A percentile compares a stretch with the other conserved stretches of the same genome.
These are phyloP conservation scores for Suhomyces coccinellae DNA, from an alignment of 1,139 yeast genomes.

Conservation along the genomic window DNA sequence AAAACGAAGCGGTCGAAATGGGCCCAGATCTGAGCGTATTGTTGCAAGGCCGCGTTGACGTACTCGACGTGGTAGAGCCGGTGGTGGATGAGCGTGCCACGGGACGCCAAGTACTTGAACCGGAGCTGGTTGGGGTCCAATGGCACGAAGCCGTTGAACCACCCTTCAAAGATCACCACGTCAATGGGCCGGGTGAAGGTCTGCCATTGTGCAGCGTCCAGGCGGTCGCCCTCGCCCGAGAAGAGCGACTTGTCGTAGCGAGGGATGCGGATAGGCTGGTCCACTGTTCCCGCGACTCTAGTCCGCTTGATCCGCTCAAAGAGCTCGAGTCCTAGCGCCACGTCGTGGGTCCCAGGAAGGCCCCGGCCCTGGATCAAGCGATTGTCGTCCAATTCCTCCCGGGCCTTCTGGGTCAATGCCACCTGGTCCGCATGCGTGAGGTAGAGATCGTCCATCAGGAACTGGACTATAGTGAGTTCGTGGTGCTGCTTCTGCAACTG, in stretches of 20 bases:
- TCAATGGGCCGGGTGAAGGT: slow-evolving; percentile 45
- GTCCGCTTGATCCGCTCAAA: slow-evolving; percentile 18
- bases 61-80: slow-evolving; percentile 32
- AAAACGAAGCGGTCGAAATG: slow-evolving; percentile 61
- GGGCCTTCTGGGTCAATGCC: slow-evolving; percentile 37
- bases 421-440: slow-evolving; percentile 62
- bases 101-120: slow-evolving; percentile 23
- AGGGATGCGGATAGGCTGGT: slow-evolving; percentile 51
- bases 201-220: slow-evolving; percentile 39
- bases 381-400: slow-evolving; percentile 37
- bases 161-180: slow-evolving; percentile 82
- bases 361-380: slow-evolving; percentile 75
- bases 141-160: slow-evolving; percentile 83
- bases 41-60: slow-evolving; percentile 50
- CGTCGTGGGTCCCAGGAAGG: slow-evolving; percentile 91
- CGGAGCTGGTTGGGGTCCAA: slow-evolving; percentile 24
- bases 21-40: slow-evolving; percentile 60
- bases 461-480: slow-evolving; percentile 46
- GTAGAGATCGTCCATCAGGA: slow-evolving; percentile 88
- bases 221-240: slow-evolving; percentile 79
- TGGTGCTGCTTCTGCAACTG: slow-evolving; percentile 40
- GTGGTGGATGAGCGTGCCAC: slow-evolving; percentile 25
- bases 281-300: slow-evolving; percentile 6
- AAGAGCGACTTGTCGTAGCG: slow-evolving; percentile 75
- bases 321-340: slow-evolving; percentile 37